Base-by-base conservation (phyloP, 2,329 filamentous ascomycete species). In the Diplodia sapinea region DNA sequence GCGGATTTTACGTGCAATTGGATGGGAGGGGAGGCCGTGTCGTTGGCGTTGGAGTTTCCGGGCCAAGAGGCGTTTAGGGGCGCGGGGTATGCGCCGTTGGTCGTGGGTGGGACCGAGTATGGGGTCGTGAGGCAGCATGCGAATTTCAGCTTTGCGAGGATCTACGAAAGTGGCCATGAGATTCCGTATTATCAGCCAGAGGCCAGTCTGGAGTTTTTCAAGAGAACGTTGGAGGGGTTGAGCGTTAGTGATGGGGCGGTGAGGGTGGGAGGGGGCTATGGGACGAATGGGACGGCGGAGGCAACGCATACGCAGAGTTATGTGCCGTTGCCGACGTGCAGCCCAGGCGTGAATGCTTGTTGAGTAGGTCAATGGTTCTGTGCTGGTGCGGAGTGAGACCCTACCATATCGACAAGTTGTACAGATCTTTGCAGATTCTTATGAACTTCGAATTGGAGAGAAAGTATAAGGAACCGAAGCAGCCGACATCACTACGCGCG, bases 61-160 rank as follows among this genome's bases (percentile, higher is more conserved):
- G 74, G 79, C 9, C 77, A 80, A 51, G 73, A 77, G 6, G 72
- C 76, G 2, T 95, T 94, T 76, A 79, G 83, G 1, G 78, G 81
- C 0, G 88, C 92, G 0, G 91, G 91, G 0, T 95, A 94, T 77
- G 87, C 90, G 47, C 91, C 91, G 72, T 85, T 84, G 52, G 81
- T 85, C 12, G 89, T 90, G 76, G 87, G 88, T 74, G 91, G 86
- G 63, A 49, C 81, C 26, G 78, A 83, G 54, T 82, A 82, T 26
- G 92, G 92, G 31, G 86, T 87, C 67, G 91, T 92, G 0, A 85
- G 91, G 11, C 91, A 95, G 77, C 91, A 87, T 71, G 91, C 89
- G 5, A 93, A 93, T 68, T 80, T 86, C 59, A 82, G 79, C 56
- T 85, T 86, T 71, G 79, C 79, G 9, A 75, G 82, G 20, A 79